These are phyloP conservation scores for Citrus glauca DNA, from an alignment of 345 rosid genomes.

Conservation along the genomic window DNA sequence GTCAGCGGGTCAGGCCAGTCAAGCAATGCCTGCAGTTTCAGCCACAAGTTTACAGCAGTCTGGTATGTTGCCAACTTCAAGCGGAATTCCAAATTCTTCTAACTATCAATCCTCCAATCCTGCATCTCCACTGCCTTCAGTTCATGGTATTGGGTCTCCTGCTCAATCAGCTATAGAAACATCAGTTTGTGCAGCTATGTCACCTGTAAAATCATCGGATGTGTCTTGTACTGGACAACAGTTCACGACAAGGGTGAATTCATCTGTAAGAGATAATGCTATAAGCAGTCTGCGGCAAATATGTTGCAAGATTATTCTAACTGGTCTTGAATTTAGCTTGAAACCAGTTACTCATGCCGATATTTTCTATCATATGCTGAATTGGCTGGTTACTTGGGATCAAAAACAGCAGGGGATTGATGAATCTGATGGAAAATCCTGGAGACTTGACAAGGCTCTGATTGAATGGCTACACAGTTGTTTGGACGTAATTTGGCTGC, in stretches of 20 bases:
- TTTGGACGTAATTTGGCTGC: conserved; percentile 89
- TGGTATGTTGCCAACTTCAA: conserved; percentile 49
- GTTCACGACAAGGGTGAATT: conserved; percentile 37
- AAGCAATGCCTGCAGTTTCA: conserved; percentile 47
- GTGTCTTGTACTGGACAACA: conserved; percentile 45
- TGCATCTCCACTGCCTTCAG: conserved; percentile 54
- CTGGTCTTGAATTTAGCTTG: conserved; percentile 60
- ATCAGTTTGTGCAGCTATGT: conserved; percentile 46
- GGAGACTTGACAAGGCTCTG: conserved; percentile 71
- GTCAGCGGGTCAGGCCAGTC: conserved; percentile 56
- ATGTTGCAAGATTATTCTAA: conserved; percentile 86
- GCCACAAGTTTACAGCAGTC: conserved; percentile 60
- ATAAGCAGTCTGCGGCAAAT: conserved; percentile 75
- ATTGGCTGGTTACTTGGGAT: conserved; percentile 96
- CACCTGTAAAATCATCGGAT: conserved; percentile 57
- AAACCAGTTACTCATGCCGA: conserved; percentile 89
- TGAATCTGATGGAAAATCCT: conserved; percentile 58
- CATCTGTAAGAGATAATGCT: conserved; percentile 53
- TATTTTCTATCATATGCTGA: conserved; percentile 73
- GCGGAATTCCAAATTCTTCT: conserved; percentile 43
- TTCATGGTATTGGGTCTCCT: conserved; percentile 86
- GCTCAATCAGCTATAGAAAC: conserved; percentile 62
- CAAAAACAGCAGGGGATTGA: conserved; percentile 65
- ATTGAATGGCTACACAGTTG: conserved; percentile 88
- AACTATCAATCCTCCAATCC: conserved; percentile 64